Base-by-base conservation (phyloP, 2,329 filamentous ascomycete species). In the Alternaria burnsii region DNA sequence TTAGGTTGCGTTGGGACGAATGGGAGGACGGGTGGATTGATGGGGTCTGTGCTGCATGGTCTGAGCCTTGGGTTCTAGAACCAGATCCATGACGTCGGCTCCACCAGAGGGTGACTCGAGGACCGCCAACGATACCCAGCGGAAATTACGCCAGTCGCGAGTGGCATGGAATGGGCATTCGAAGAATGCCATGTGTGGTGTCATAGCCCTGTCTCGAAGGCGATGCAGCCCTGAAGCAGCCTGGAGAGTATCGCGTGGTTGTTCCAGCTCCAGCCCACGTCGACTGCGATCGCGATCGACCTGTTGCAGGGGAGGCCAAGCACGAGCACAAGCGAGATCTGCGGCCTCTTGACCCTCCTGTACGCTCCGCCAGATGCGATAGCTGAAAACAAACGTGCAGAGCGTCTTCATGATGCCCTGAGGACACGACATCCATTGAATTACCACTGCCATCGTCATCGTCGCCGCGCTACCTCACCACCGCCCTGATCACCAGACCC, bases 101-200 rank as follows among this genome's bases (percentile, higher is more conserved):
- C 20, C 32, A n/a, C 20, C 46, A 4, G 6, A 24, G 20, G 40
- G 14, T 9, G 26, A 44, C 44, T 26, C 30, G 40, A 30, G 40
- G 32, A 41, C 28, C 46, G 52, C 46, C 53, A 32, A 42, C 36
- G 6, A 18, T 8, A n/a, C 44, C n/a, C 30, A 10, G 36, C 36
- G 18, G 11, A 28, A 28, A 22, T 24, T 36, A 11, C 42, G 22
- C 28, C 20, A 36, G 20, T 24, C 40, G 43, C 10, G 41, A 24
- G 36, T 9, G 16, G 32, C 30, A 14, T 22, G 12, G 11, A 59
- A 14, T 41, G 52, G 40, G 32, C 46, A 59, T 56, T 51, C 10
- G 9, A 24, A 12, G 28, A 59, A 56, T 59, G 22, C 57, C 57
- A 59, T 59, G 57, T 18, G 16, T 18, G 36, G 42, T 43, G 51